Evolutionary conservation across 768 basidiomycete genomes (phyloP), one percentile per base, ranked within the genome.

Genomic region (Terana coerulea): DNA sequence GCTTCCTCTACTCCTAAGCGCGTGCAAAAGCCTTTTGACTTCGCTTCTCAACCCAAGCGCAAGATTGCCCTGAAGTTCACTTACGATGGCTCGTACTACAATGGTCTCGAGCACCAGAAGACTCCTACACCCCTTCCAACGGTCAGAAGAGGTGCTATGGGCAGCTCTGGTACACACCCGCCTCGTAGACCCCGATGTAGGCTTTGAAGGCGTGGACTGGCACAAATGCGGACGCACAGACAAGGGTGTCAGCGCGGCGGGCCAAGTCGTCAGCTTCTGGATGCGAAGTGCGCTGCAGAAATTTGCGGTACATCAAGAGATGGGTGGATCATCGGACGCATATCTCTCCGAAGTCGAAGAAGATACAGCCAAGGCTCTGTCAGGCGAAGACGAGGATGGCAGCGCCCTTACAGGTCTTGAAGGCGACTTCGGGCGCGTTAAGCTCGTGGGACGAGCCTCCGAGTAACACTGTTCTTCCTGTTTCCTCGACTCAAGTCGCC

Each of bases 11-110:
- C 33, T 24, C 26, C 41, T 17, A 15, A 3, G n/a, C n/a, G 30
- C 1, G 51, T 69, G 61, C 31, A 61, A 34, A 75, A 74, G 46
- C 61, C 69, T 4, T 91, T 91, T 64, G 69, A 83, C 53, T 90
- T 92, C 66, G 65, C 78, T 19, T 70, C 77, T 4, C 77, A 92
- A 62, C 80, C 90, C 6, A 75, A 77, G 31, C 86, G 90, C 47
- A 98, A 98, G 70, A 92, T 99, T 54, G 97, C 97, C 1, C 74
- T 99, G 47, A 88, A 91, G 62, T 91, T 98, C 64, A 87, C 83
- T 64, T 99, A 98, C 62, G 82, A 91, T 37, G 95, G 95, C 12
- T 88, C 85, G 81, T 87, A 90, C 24, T 98, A 95, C 64, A 84
- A 86, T 49, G 97, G 95, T 11, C 78, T 99, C 36, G 92, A 94